phyloP scores from a whole-genome alignment of 2,329 filamentous ascomycete genomes.

The Colletotrichum lini region DNA sequence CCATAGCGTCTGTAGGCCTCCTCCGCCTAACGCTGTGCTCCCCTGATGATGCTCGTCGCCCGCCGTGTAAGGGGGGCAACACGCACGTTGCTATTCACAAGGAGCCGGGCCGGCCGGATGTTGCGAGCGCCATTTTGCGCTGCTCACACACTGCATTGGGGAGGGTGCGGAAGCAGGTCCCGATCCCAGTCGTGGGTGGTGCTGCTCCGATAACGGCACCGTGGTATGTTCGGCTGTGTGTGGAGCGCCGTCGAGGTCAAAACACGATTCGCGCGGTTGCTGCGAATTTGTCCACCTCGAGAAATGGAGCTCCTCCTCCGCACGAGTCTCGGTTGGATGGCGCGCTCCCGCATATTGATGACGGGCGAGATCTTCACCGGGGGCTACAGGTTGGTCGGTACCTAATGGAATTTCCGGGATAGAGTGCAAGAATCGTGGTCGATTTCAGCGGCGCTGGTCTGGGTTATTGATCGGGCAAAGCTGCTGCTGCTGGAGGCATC shows the following conservation, averaged over 20 bases:
- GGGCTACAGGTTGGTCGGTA: too few species aligned
- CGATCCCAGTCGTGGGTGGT: not conserved
- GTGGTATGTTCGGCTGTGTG: not conserved
- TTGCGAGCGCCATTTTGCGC: slow-evolving; percentile 7
- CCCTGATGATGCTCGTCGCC: too few species aligned
- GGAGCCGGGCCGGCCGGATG: slow-evolving; percentile 5
- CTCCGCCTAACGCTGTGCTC: not conserved
- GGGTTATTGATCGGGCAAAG: too few species aligned
- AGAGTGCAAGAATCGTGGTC: too few species aligned
- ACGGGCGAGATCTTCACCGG: not conserved
- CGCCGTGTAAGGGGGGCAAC: too few species aligned
- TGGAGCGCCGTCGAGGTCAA: not conserved
- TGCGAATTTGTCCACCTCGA: not conserved
- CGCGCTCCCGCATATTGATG: not conserved
- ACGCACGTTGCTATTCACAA: not conserved
- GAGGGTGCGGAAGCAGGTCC: not conserved
- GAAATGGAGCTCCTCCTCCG: not conserved
- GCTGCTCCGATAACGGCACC: slow-evolving; percentile 22
- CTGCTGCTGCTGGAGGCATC: not conserved
- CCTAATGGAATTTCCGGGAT: too few species aligned
- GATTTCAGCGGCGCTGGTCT: too few species aligned
- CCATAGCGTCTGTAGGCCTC: not conserved
- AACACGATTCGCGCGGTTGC: slow-evolving; percentile 12
- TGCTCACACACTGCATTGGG: not conserved
- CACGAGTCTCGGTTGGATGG: not conserved